phyloP scores from a whole-genome alignment of 2,329 filamentous ascomycete genomes.

The Scedosporium boydii region DNA sequence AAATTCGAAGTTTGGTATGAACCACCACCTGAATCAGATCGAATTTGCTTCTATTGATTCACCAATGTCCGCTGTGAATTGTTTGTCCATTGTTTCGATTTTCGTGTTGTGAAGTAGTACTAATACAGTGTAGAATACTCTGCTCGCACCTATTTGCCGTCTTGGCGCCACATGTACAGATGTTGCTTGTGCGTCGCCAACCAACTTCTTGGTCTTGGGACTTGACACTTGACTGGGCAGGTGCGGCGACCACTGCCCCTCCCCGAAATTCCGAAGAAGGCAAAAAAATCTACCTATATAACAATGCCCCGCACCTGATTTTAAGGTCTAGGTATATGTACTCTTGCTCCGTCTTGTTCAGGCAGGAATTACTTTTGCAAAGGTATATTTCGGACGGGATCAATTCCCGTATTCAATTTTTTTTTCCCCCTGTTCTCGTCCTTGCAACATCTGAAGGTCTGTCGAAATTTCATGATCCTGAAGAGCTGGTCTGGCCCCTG shows the following conservation, averaged over 20 bases:
- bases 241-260: background rate
- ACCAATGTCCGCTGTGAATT: too few relatives aligned
- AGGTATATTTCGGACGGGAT: background rate
- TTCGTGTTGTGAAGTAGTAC: background rate
- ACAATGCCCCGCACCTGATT: background rate
- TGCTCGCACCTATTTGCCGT: background rate
- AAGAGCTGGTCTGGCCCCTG: background rate
- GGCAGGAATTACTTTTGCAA: background rate
- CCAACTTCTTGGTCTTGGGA: background rate
- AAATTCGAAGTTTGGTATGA: too few relatives aligned
- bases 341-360: background rate
- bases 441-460: background rate
- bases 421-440: background rate
- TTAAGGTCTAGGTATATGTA: background rate
- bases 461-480: conserved; percentile 1
- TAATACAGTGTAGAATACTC: background rate
- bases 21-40: background rate
- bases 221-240: background rate
- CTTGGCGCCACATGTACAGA: background rate
- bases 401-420: background rate
- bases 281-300: background rate
- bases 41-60: background rate
- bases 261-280: conserved; percentile 1
- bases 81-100: background rate
- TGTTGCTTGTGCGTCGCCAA: background rate